Percentiles rank a stretch among this genome's conserved stretches.
Evolutionary conservation across 352 stramenopile genomes (phyloP).

Genomic region (Pelagophyceae sp.): DNA sequence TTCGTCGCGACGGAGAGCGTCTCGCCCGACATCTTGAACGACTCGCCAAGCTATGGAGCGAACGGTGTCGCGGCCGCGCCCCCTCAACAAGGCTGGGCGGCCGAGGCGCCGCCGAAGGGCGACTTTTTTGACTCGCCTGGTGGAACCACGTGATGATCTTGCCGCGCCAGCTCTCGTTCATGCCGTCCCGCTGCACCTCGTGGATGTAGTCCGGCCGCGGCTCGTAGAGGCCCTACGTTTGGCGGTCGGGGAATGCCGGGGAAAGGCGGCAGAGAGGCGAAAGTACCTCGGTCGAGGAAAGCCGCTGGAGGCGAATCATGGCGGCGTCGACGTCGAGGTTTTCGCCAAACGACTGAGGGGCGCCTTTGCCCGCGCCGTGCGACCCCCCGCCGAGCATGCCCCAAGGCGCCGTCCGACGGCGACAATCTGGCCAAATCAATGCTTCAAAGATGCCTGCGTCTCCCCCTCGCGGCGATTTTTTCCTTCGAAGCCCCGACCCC

Average conservation of each 20-base stretch:
- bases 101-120: no score
- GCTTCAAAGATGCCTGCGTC: no score
- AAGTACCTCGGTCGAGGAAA: not conserved
- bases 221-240: constrained; percentile 8
- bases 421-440: no score
- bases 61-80: not conserved
- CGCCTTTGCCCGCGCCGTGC: no score
- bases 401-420: no score
- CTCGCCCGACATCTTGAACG: constrained; percentile 28
- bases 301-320: not conserved
- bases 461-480: no score
- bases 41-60: not conserved
- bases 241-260: no score
- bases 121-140: not conserved
- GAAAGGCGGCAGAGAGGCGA: not conserved
- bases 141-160: constrained; percentile 25
- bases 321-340: not conserved
- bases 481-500: no score
- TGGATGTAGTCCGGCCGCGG: constrained; percentile 24
- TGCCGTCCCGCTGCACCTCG: constrained; percentile 26
- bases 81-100: no score
- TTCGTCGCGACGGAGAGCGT: constrained; percentile 31
- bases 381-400: no score
- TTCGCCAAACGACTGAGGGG: no score
- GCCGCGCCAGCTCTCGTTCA: constrained; percentile 19